Evolutionary conservation across 2,329 filamentous ascomycete genomes (phyloP).

Genomic region (Trichoderma semiorbis): DNA sequence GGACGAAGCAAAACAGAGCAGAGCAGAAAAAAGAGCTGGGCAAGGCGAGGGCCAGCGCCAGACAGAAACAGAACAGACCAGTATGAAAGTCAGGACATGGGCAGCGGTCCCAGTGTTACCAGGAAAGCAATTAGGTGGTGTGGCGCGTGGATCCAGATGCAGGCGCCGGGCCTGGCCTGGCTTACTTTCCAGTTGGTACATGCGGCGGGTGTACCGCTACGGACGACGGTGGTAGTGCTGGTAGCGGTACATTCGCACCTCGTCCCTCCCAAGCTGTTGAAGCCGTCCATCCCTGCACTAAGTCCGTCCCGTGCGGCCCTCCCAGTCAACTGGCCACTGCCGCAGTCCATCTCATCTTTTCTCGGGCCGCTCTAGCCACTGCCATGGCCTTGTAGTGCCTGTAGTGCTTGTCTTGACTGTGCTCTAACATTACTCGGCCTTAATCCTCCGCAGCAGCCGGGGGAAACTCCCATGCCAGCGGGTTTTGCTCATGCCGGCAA

Average conservation of each 20-base stretch:
- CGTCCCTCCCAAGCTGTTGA: background rate
- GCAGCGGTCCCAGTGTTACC: conserved; percentile 3
- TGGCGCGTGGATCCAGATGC: conserved; percentile 8
- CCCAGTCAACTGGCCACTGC: conserved; percentile 8
- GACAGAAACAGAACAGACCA: background rate
- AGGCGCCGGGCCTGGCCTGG: background rate
- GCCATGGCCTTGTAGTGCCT: background rate
- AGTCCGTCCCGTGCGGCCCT: background rate
- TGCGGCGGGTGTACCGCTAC: background rate
- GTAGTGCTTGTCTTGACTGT: background rate
- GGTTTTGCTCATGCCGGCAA: background rate
- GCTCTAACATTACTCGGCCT: background rate
- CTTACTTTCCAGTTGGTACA: background rate
- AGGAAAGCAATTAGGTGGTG: background rate
- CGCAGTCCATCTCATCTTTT: conserved; percentile 8
- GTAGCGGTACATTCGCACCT: background rate
- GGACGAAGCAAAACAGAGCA: background rate
- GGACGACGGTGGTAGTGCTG: background rate
- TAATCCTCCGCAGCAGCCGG: background rate
- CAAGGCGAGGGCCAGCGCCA: background rate
- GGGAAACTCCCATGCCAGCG: background rate
- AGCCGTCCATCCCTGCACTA: background rate
- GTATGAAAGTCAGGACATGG: background rate
- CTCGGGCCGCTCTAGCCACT: conserved; percentile 9
- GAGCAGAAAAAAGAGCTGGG: background rate